A percentile compares a stretch with the other conserved stretches of the same genome.
phyloP scores from a whole-genome alignment of 495 filamentous ascomycete genomes.

The Rusavskia elegans region DNA sequence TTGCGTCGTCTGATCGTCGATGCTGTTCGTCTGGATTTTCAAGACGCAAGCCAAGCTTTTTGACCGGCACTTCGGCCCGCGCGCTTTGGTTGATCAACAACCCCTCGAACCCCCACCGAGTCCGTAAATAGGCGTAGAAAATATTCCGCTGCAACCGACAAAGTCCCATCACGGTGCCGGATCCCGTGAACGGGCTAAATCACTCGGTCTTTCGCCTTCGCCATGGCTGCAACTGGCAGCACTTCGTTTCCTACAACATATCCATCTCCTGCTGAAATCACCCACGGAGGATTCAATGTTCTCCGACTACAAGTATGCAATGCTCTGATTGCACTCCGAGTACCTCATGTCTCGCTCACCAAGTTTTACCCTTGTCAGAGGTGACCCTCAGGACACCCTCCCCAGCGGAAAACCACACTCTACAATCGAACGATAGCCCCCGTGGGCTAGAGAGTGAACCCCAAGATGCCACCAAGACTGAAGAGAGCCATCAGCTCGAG shows the following conservation, averaged over 20 bases:
- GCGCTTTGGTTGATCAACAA: neutral
- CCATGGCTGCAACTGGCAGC: too few relatives aligned
- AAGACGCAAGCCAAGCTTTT: neutral
- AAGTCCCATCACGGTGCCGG: neutral
- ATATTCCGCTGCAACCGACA: neutral
- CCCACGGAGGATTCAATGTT: neutral
- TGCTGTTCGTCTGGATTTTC: neutral
- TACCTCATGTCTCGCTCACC: neutral
- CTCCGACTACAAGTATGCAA: neutral
- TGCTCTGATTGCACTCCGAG: neutral
- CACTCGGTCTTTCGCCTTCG: too few relatives aligned
- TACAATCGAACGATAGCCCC: neutral
- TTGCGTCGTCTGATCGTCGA: too few relatives aligned
- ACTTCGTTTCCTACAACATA: neutral
- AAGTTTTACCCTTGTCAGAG: neutral
- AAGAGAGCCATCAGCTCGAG: neutral
- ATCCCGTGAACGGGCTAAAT: neutral
- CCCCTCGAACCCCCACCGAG: neutral
- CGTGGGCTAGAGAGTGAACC: too few relatives aligned
- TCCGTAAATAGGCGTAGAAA: neutral
- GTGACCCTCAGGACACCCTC: neutral
- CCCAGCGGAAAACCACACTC: neutral
- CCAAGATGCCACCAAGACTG: neutral
- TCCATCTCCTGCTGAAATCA: neutral
- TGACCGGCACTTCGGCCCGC: neutral